A percentile compares a stretch with the other conserved stretches of the same genome.
Evolutionary conservation across 2,329 filamentous ascomycete species (phyloP).

Genomic region (Colletotrichum somersetense): DNA sequence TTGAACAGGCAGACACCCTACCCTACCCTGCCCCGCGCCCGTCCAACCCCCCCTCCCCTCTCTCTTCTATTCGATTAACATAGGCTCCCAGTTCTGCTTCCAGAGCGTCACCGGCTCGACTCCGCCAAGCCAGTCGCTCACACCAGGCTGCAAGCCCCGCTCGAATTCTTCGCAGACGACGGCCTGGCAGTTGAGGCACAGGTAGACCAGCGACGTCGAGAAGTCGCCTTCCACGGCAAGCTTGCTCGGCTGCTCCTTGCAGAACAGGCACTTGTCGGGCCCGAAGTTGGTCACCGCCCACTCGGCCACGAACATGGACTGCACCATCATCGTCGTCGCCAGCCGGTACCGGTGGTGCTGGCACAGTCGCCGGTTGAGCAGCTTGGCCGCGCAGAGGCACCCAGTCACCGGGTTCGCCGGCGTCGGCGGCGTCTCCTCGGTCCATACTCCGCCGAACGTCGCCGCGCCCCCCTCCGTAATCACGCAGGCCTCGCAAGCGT

Average conservation of each 20-base stretch:
- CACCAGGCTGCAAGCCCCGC: constrained; percentile 20
- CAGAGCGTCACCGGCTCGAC: constrained; percentile 10
- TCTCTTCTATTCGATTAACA: background rate
- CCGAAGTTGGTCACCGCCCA: constrained; percentile 47
- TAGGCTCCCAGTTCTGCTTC: constrained; percentile 16
- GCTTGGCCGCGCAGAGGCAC: constrained; percentile 53
- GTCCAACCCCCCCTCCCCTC: too few relatives aligned
- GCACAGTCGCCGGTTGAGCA: constrained; percentile 52
- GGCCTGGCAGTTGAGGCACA: constrained; percentile 52
- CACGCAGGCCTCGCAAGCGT: constrained; percentile 52
- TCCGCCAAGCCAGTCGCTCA: constrained; percentile 40
- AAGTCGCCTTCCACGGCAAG: constrained; percentile 27
- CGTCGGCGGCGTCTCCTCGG: background rate
- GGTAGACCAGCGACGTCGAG: constrained; percentile 45
- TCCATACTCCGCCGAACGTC: constrained; percentile 21
- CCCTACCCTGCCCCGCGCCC: too few relatives aligned
- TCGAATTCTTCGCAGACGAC: constrained; percentile 39
- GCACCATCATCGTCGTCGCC: constrained; percentile 44
- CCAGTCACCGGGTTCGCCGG: constrained; percentile 48
- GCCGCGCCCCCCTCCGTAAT: background rate
- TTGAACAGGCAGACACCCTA: background rate
- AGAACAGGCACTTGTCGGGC: constrained; percentile 49
- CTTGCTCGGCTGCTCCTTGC: constrained; percentile 43
- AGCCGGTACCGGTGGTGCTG: constrained; percentile 51
- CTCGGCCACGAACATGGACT: constrained; percentile 45